Evolutionary conservation across 2,329 filamentous ascomycete species (phyloP).

Genomic region (Colletotrichum destructivum): DNA sequence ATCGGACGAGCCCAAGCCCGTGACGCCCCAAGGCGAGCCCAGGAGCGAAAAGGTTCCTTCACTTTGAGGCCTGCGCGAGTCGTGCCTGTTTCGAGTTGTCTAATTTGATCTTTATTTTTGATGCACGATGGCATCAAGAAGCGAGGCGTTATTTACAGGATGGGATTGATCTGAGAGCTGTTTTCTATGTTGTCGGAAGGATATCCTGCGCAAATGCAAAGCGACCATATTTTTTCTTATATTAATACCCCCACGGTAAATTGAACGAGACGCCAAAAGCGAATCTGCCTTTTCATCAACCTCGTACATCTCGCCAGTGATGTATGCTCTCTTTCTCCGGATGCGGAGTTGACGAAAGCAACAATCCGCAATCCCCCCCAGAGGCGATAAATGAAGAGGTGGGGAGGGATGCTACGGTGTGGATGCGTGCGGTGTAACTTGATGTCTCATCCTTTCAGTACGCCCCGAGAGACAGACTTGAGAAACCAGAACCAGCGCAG

Average conservation of each 20-base stretch:
- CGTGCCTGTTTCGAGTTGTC: constrained; percentile 22
- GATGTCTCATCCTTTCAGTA: constrained; percentile 29
- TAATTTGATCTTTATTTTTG: constrained; percentile 18
- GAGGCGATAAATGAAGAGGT: background rate
- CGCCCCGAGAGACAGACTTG: background rate
- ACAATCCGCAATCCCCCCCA: background rate
- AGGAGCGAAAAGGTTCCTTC: constrained; percentile 41
- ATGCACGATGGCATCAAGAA: constrained; percentile 14
- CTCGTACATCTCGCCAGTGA: background rate
- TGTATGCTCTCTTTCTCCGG: background rate
- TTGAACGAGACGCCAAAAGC: constrained; percentile 34
- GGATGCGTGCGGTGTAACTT: constrained; percentile 18
- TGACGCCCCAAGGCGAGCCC: constrained; percentile 30
- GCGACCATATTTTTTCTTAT: constrained; percentile 35
- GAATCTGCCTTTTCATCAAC: constrained; percentile 7
- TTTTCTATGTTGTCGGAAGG: constrained; percentile 32
- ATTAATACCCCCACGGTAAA: constrained; percentile 38
- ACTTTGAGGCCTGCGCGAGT: constrained; percentile 13
- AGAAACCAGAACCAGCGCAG: constrained; percentile 18
- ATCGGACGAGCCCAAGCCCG: constrained; percentile 39
- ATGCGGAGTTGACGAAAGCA: background rate
- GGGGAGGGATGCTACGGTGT: background rate
- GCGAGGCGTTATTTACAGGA: constrained; percentile 41
- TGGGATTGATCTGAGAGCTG: constrained; percentile 24
- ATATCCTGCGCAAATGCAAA: constrained; percentile 40